These are phyloP conservation scores for Ganoderma multipileum DNA, from an alignment of 1,284 basidiomycete species.

Conservation along the genomic window DNA sequence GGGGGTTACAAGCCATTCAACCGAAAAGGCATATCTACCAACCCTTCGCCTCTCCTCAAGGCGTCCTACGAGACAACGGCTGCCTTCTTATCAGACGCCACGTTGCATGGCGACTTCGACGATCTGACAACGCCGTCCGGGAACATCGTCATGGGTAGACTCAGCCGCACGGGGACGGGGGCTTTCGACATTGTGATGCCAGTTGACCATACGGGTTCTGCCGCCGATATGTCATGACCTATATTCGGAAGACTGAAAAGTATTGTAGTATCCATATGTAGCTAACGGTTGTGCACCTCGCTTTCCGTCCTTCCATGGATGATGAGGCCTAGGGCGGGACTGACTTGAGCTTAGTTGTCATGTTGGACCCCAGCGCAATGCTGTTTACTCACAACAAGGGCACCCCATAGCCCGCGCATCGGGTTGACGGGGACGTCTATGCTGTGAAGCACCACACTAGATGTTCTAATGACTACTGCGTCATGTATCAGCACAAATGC, in stretches of 20 bases:
- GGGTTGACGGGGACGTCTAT: neutral
- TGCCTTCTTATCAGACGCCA: conserved; percentile 94
- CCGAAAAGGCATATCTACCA: conserved; percentile 91
- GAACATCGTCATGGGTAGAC: conserved; percentile 90
- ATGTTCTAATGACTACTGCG: conserved; percentile 1
- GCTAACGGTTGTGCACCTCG: conserved; percentile 12
- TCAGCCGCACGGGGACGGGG: conserved; percentile 86
- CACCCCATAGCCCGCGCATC: neutral
- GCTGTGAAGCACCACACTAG: conserved; percentile 12
- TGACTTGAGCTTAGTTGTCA: conserved; percentile 8
- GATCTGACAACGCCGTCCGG: conserved; percentile 89
- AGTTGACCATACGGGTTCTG: conserved; percentile 36
- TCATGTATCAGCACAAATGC: conserved; percentile 13
- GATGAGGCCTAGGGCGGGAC: neutral
- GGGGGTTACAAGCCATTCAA: conserved; percentile 99
- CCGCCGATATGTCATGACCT: conserved; percentile 22
- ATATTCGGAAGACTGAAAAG: conserved; percentile 25
- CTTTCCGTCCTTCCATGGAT: conserved; percentile 16
- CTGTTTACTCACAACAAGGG: conserved; percentile 1
- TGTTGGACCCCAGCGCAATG: conserved; percentile 15
- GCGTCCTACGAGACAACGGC: conserved; percentile 98
- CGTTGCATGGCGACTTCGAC: conserved; percentile 94
- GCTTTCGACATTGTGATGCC: conserved; percentile 84
- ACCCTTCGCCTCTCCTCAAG: conserved; percentile 93
- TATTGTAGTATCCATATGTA: conserved; percentile 29